These are phyloP conservation scores for Lineolata rhizophorae DNA, from an alignment of 495 filamentous ascomycete genomes.

Conservation along the genomic window DNA sequence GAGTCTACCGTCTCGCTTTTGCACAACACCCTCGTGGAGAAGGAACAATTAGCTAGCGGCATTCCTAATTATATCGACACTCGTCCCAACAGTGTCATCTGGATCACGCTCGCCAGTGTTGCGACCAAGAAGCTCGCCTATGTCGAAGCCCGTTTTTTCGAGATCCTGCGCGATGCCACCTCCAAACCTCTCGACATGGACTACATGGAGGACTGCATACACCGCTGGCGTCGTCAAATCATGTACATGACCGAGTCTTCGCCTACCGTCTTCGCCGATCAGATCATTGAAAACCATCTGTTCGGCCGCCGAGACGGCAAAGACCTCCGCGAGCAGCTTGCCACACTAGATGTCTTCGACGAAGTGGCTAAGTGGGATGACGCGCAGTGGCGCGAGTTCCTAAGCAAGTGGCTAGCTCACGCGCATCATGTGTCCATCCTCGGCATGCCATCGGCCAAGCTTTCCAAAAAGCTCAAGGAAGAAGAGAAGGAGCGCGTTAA, in stretches of 20 bases:
- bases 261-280: slow-evolving; percentile 49
- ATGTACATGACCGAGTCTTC: slow-evolving; percentile 62
- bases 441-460: slow-evolving; percentile 33
- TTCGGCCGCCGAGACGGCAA: slow-evolving; percentile 75
- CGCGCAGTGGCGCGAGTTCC: slow-evolving; percentile 56
- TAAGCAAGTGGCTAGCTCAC: slow-evolving; percentile 67
- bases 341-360: slow-evolving; percentile 51
- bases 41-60: slow-evolving; percentile 71
- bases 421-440: slow-evolving; percentile 72
- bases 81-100: slow-evolving; percentile 63
- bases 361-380: slow-evolving; percentile 60
- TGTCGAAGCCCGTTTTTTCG: slow-evolving; percentile 70
- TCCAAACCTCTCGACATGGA: slow-evolving; percentile 64
- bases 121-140: slow-evolving; percentile 62
- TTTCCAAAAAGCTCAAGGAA: slow-evolving; percentile 49
- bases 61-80: slow-evolving; percentile 53
- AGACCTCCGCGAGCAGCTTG: slow-evolving; percentile 41
- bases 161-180: slow-evolving; percentile 59
- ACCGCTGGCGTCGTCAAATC: slow-evolving; percentile 50
- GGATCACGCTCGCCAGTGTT: slow-evolving; percentile 63
- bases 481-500: slow-evolving; percentile 38
- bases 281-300: slow-evolving; percentile 75
- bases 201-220: slow-evolving; percentile 71
- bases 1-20: slow-evolving; percentile 83
- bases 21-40: slow-evolving; percentile 83